Conservation (phyloP, 2,329 filamentous ascomycete genomes). For the Fusarium sp. region DNA sequence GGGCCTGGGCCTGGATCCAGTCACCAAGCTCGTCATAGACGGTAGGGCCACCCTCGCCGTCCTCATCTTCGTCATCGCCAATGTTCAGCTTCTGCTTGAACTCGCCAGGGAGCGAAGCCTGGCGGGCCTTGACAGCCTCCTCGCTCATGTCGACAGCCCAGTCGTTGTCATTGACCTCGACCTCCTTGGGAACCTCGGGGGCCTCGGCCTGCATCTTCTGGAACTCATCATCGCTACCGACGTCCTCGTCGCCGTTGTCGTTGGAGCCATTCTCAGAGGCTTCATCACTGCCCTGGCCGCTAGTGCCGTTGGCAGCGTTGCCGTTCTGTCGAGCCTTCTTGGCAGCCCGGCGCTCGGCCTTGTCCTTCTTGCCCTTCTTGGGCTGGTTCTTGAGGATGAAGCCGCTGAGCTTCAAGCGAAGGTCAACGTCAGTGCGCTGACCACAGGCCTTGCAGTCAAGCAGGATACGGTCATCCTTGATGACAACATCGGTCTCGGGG, state of each 20-base stretch:
- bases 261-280: slow-evolving; percentile 62
- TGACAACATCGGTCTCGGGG: slow-evolving; percentile 93
- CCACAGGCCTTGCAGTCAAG: slow-evolving; percentile 99
- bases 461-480: slow-evolving; percentile 92
- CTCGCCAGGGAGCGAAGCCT: slow-evolving; percentile 91
- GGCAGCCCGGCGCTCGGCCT: slow-evolving; percentile 89
- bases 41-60: slow-evolving; percentile 79
- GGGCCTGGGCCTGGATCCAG: slow-evolving; percentile 84
- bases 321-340: slow-evolving; percentile 83
- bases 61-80: slow-evolving; percentile 83
- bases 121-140: slow-evolving; percentile 93
- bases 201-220: slow-evolving; percentile 78
- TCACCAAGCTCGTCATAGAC: slow-evolving; percentile 91
- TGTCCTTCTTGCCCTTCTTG: slow-evolving; percentile 97
- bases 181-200: slow-evolving; percentile 59
- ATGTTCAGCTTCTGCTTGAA: slow-evolving; percentile 92
- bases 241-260: slow-evolving; percentile 68
- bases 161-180: slow-evolving; percentile 82
- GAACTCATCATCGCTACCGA: slow-evolving; percentile 91
- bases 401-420: slow-evolving; percentile 93
- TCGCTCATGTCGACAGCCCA: slow-evolving; percentile 98
- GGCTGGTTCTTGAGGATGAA: slow-evolving; percentile 98
- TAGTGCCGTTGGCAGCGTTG: slow-evolving; percentile 57
- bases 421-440: slow-evolving; percentile 89
- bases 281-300: slow-evolving; percentile 68